Evolutionary conservation across 495 filamentous ascomycete species (phyloP).

Genomic region (Lichenothelia convexa): DNA sequence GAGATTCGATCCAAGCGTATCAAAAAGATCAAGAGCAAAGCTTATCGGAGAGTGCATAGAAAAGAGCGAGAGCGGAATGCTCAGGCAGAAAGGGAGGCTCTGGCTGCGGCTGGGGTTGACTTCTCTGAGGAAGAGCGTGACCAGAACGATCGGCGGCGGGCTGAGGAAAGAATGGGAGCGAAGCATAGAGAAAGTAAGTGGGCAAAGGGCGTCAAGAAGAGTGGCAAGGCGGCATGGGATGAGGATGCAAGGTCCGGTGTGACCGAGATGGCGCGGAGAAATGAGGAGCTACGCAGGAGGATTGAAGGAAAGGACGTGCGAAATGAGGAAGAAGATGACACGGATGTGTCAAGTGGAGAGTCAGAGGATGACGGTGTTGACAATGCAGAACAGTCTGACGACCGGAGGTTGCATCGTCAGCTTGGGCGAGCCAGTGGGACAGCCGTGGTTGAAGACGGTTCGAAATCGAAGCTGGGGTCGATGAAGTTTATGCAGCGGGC

Average conservation of each 20-base stretch:
- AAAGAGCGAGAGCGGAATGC: slow-evolving; percentile 62
- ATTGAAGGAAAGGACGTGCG: slow-evolving; percentile 57
- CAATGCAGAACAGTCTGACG: slow-evolving; percentile 30
- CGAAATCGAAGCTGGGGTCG: slow-evolving; percentile 41
- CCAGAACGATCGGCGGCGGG: slow-evolving; percentile 56
- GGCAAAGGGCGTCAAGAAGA: slow-evolving; percentile 75
- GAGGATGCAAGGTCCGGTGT: slow-evolving; percentile 37
- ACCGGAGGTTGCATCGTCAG: slow-evolving; percentile 34
- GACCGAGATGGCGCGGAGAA: slow-evolving; percentile 62
- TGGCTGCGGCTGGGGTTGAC: slow-evolving; percentile 49
- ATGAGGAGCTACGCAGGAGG: slow-evolving; percentile 68
- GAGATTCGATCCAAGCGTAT: slow-evolving; percentile 75
- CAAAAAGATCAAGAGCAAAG: slow-evolving; percentile 96
- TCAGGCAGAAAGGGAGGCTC: slow-evolving; percentile 48
- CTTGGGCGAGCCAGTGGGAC: slow-evolving; percentile 15
- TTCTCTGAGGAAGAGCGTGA: slow-evolving; percentile 64
- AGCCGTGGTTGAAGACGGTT: slow-evolving; percentile 16
- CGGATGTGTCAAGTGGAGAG: slow-evolving; percentile 34
- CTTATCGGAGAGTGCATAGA: slow-evolving; percentile 78
- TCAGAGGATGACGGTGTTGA: slow-evolving; percentile 38
- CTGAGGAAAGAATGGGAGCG: slow-evolving; percentile 73
- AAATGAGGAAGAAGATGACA: slow-evolving; percentile 28
- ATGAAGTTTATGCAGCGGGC: slow-evolving; percentile 92
- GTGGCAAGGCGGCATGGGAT: slow-evolving; percentile 22
- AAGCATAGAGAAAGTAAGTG: slow-evolving; percentile 86